Base-by-base conservation (phyloP, 495 filamentous ascomycete species). In the Podospora didyma region DNA sequence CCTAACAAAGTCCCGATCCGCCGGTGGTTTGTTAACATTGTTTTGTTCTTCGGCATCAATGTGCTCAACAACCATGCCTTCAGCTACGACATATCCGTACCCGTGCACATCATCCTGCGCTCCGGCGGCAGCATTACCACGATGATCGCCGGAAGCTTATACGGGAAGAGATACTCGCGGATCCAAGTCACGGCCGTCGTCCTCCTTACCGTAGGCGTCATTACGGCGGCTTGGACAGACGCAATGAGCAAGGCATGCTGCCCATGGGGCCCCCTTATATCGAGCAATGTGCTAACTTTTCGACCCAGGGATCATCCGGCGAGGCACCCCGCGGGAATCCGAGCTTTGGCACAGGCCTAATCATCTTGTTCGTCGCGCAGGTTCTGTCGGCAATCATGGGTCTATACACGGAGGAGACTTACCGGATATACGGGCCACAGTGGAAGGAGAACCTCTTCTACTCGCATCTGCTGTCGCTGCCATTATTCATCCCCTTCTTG, bases 401-500 rank as follows among this genome's bases (percentile, higher is more conserved):
- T 39, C 81, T 96, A 34, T 99, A 96, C 71, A 91, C 91, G 0
- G 90, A 98, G 69, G 81, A 88, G 59, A 89, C 92, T 4, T 99
- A 97, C 71, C 81, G 82, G 56, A 80, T 74, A 20, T 89, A 96
- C 73, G 91, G 92, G 21, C 86, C 86, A 35, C 88, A 96, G 73
- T 97, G 94, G 91, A 89, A 88, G 61, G 94, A 97, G 69, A 96
- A 95, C 63, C 80, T 99, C 16, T 97, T 99, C 71, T 99, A 97
- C 71, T 89, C 86, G 19, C 91, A 96, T 59, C 69, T 88, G 19
- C 81, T 95, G 17, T 89, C 88, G 4, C 67, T 96, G 35, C 90
- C 89, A 0, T 75, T 86, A 20, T 82, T 86, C 58, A 51, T 82
- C 10, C 81, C 82, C 3, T 83, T 86, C 56, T 59, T 79, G 28